A percentile compares a stretch with the other conserved stretches of the same genome.
These are phyloP conservation scores for Pleochaeta shiraiana DNA, from an alignment of 2,329 filamentous ascomycete genomes.

Conservation along the genomic window DNA sequence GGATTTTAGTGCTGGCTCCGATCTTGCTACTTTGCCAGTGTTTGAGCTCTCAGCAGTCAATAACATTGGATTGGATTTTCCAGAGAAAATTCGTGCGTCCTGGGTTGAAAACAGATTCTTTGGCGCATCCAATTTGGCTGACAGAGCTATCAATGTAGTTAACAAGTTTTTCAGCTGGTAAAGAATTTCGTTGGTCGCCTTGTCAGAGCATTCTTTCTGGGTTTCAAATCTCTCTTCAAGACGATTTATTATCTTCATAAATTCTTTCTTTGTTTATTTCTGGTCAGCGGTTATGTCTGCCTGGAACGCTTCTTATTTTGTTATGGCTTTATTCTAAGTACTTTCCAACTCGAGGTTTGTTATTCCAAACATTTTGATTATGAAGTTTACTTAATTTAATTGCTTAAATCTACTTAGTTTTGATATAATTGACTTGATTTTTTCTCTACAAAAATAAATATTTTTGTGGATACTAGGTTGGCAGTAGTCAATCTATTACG, in stretches of 20 bases:
- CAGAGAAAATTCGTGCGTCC: neutral
- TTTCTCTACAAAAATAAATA: too few relatives aligned
- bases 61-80: neutral
- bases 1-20: neutral
- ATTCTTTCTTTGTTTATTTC: neutral
- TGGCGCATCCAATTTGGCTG: neutral
- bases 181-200: neutral
- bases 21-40: neutral
- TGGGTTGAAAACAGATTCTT: neutral
- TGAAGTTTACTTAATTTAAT: neutral
- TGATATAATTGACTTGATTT: too few relatives aligned
- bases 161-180: neutral
- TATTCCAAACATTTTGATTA: neutral
- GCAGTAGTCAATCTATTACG: too few relatives aligned
- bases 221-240: neutral
- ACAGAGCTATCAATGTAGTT: neutral
- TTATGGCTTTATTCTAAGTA: neutral
- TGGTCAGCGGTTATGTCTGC: neutral
- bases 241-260: neutral
- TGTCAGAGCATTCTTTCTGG: neutral
- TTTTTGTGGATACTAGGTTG: too few relatives aligned
- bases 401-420: too few relatives aligned
- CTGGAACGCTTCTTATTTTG: neutral
- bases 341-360: neutral
- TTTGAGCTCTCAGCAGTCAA: neutral